A percentile compares a stretch with the other conserved stretches of the same genome.
Evolutionary conservation across 495 filamentous ascomycete species (phyloP).

Genomic region (Talaromyces adpressus): DNA sequence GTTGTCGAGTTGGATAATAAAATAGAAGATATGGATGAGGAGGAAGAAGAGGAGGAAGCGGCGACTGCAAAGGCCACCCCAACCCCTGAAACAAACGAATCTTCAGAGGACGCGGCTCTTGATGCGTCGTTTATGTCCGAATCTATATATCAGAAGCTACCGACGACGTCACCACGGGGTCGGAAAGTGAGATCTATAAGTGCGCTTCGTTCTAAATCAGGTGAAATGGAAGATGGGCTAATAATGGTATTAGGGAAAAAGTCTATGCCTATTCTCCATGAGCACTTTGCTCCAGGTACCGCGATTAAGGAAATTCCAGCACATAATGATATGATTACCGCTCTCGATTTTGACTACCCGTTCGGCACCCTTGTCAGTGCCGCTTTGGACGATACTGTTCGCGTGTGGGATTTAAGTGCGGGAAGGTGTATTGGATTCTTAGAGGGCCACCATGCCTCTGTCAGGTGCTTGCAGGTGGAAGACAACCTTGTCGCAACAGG

Average conservation of each 20-base stretch:
- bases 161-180: conserved; percentile 52
- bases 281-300: conserved; percentile 88
- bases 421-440: conserved; percentile 85
- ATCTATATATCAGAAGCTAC: conserved; percentile 91
- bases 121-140: conserved; percentile 89
- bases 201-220: conserved; percentile 11
- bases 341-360: conserved; percentile 90
- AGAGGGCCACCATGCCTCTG: conserved; percentile 92
- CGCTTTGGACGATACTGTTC: conserved; percentile 90
- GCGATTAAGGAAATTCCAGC: conserved; percentile 82
- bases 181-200: conserved; percentile 60
- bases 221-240: not conserved
- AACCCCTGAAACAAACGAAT: conserved; percentile 39
- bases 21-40: conserved; percentile 77
- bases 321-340: conserved; percentile 82
- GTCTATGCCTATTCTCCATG: conserved; percentile 91
- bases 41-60: conserved; percentile 55
- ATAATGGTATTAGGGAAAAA: conserved; percentile 44
- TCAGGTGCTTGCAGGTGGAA: conserved; percentile 87
- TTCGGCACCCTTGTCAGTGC: conserved; percentile 96
- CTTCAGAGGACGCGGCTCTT: conserved; percentile 47
- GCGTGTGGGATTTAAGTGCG: conserved; percentile 92
- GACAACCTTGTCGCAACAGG: conserved; percentile 95
- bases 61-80: conserved; percentile 29
- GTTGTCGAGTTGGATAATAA: conserved; percentile 79